Evolutionary conservation across 192 early-diverging fungal genomes (phyloP).

Genomic region (Helicostylum pulchrum): DNA sequence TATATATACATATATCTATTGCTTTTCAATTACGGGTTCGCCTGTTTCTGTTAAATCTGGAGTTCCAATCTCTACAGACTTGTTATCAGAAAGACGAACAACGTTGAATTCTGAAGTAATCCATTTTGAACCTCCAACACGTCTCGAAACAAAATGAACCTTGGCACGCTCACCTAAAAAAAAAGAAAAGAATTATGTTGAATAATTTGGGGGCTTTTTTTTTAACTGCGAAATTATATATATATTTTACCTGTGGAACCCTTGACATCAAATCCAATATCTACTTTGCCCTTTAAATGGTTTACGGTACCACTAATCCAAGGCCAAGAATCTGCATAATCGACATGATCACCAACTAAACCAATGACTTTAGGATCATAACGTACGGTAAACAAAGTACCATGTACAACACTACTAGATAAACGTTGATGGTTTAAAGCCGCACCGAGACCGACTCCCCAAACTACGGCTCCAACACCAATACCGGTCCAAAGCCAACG

Average conservation of each 20-base stretch:
- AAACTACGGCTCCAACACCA: conserved; percentile 44
- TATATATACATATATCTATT: not conserved
- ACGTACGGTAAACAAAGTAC: conserved; percentile 57
- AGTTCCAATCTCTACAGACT: conserved; percentile 23
- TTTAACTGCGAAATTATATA: too few species aligned
- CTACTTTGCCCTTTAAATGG: conserved; percentile 56
- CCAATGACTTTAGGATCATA: conserved; percentile 46
- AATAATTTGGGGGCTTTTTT: not conserved
- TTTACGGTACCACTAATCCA: conserved; percentile 64
- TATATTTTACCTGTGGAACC: conserved; percentile 45
- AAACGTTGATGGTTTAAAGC: conserved; percentile 59
- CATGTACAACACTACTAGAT: conserved; percentile 51
- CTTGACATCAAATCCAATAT: conserved; percentile 51
- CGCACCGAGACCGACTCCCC: conserved; percentile 47
- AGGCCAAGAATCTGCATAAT: conserved; percentile 52
- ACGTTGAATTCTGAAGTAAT: conserved; percentile 42
- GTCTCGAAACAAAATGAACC: conserved; percentile 40
- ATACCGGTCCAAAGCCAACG: conserved; percentile 28
- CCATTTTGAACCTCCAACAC: conserved; percentile 37
- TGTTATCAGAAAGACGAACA: conserved; percentile 20
- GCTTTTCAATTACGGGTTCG: conserved; percentile 10
- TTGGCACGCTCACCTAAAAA: conserved; percentile 25
- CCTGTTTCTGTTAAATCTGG: conserved; percentile 25
- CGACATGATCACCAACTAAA: conserved; percentile 51
- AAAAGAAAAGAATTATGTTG: not conserved